Evolutionary conservation across 192 early-diverging fungal species (phyloP).

Genomic region (Podila horticola): DNA sequence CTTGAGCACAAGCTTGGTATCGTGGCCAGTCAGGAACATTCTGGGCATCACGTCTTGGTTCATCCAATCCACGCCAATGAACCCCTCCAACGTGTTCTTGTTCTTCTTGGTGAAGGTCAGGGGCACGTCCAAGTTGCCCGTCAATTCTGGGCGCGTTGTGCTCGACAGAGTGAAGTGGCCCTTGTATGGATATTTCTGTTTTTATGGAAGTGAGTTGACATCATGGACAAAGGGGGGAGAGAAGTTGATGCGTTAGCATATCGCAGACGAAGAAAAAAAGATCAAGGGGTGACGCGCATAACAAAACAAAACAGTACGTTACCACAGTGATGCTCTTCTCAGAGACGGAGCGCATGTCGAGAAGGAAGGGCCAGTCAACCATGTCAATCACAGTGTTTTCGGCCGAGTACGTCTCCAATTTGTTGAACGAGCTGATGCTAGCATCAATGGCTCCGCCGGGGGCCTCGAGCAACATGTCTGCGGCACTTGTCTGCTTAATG

Average conservation of each 20-base stretch:
- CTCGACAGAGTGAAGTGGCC: slow-evolving; percentile 2
- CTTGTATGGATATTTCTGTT: slow-evolving; percentile 4
- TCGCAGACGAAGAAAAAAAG: neutral
- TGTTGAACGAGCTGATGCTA: neutral
- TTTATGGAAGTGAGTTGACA: neutral
- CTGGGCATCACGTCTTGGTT: neutral
- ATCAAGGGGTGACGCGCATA: neutral
- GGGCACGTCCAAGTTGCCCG: neutral
- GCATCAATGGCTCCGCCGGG: neutral
- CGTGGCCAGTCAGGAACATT: neutral
- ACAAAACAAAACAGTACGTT: neutral
- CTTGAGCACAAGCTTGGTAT: neutral
- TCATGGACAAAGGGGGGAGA: neutral
- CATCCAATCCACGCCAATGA: slow-evolving; percentile 2
- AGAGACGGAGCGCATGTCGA: neutral
- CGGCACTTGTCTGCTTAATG: neutral
- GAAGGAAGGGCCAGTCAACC: neutral
- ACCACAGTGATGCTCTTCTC: slow-evolving; percentile 1
- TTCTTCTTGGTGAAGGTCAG: slow-evolving; percentile 2
- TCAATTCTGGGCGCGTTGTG: neutral
- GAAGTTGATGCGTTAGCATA: neutral
- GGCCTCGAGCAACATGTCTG: neutral
- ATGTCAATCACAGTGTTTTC: neutral
- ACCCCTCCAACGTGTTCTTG: slow-evolving; percentile 1
- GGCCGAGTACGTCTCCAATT: neutral